phyloP scores from a whole-genome alignment of 768 basidiomycete species.

The Kwoniella dendrophila region DNA sequence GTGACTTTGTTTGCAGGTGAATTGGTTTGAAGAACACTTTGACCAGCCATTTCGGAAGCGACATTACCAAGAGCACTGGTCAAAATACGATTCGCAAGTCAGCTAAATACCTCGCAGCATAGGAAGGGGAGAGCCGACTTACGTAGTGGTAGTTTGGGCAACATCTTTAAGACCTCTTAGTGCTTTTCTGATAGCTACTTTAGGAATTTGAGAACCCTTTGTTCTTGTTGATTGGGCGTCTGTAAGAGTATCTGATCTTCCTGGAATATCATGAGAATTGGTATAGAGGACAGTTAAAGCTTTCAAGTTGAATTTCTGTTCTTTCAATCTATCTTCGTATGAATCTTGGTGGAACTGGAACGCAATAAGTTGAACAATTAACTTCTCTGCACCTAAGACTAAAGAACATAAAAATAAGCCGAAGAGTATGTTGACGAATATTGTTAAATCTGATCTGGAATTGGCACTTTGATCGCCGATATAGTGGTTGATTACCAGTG shows the following conservation, averaged over 20 bases:
- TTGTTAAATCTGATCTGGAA: slow-evolving; percentile 59
- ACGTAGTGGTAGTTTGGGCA: slow-evolving; percentile 79
- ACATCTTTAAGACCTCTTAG: slow-evolving; percentile 70
- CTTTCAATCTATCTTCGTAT: slow-evolving; percentile 81
- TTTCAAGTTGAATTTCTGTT: slow-evolving; percentile 77
- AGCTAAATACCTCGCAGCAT: neutral
- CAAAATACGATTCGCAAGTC: neutral
- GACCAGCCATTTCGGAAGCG: slow-evolving; percentile 66
- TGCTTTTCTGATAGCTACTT: slow-evolving; percentile 68
- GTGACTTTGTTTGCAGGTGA: slow-evolving; percentile 79
- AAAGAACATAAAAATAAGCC: slow-evolving; percentile 70
- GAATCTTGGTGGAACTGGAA: slow-evolving; percentile 65
- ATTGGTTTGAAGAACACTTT: slow-evolving; percentile 78
- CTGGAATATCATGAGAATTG: slow-evolving; percentile 70
- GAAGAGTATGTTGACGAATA: slow-evolving; percentile 71
- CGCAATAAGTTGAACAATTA: slow-evolving; percentile 78
- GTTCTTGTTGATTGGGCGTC: slow-evolving; percentile 57
- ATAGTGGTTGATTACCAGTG: slow-evolving; percentile 62
- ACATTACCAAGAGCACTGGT: slow-evolving; percentile 63
- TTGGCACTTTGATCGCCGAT: slow-evolving; percentile 41
- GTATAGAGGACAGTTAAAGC: slow-evolving; percentile 74
- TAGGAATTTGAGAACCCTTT: slow-evolving; percentile 61
- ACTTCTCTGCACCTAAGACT: slow-evolving; percentile 77
- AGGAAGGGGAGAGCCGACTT: slow-evolving; percentile 10
- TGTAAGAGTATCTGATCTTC: slow-evolving; percentile 67